Percentiles rank a stretch among this genome's conserved stretches.
Conservation (phyloP, 768 basidiomycete genomes). For the Trametes cinnabarina region DNA sequence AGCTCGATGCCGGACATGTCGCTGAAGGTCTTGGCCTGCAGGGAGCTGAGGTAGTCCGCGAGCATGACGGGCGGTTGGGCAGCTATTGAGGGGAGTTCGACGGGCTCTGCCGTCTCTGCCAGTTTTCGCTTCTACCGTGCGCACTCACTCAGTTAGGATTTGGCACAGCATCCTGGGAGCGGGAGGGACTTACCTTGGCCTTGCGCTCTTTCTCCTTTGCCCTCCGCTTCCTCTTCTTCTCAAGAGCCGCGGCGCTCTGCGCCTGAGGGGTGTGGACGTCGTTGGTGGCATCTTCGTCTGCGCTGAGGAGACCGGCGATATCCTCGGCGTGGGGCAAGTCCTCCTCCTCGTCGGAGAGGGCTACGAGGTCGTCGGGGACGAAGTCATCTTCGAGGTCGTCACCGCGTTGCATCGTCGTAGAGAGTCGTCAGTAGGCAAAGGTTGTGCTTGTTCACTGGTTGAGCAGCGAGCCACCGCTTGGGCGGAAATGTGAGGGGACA, state of each 20-base stretch:
- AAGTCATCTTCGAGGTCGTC: slow-evolving; percentile 89
- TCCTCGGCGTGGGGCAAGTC: slow-evolving; percentile 36
- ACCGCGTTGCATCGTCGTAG: slow-evolving; percentile 41
- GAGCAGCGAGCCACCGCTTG: slow-evolving; percentile 5
- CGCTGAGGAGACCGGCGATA: slow-evolving; percentile 41
- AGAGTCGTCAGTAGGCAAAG: background rate
- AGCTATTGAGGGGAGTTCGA: slow-evolving; percentile 47
- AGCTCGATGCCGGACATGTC: slow-evolving; percentile 76
- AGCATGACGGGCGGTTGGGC: slow-evolving; percentile 55
- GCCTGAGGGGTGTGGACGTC: slow-evolving; percentile 24
- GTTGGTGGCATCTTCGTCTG: slow-evolving; percentile 40
- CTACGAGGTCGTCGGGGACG: slow-evolving; percentile 64
- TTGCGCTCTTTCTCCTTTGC: slow-evolving; percentile 74
- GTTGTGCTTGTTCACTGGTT: background rate
- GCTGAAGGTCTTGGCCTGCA: slow-evolving; percentile 69
- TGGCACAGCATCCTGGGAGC: background rate
- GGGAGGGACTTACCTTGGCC: slow-evolving; percentile 48
- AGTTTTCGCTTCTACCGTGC: slow-evolving; percentile 60
- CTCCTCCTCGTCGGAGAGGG: slow-evolving; percentile 64
- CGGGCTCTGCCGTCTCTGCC: slow-evolving; percentile 41
- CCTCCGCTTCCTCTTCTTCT: slow-evolving; percentile 71
- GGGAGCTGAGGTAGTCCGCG: slow-evolving; percentile 58
- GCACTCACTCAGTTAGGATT: slow-evolving; percentile 8
- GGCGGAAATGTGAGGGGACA: background rate
- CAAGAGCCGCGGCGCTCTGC: slow-evolving; percentile 24